Percentiles rank a stretch among this genome's conserved stretches.
phyloP scores from a whole-genome alignment of 805 yeast genomes.

The Candida mattraensis region DNA sequence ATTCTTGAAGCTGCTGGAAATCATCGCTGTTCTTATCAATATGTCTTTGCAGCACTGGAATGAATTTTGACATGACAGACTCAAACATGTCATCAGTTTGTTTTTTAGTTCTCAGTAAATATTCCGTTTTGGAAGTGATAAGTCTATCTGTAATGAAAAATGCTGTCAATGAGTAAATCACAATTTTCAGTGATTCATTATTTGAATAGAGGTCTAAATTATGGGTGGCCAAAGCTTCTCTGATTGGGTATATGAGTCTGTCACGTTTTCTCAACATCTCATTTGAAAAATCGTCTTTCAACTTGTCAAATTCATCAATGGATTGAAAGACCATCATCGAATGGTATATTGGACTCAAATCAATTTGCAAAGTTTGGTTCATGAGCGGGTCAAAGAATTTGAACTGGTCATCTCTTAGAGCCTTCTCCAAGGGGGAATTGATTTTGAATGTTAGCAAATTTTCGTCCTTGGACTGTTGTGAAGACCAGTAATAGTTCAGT shows the following conservation, averaged over 20 bases:
- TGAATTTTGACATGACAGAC: slow-evolving; percentile 56
- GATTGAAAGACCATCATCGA: slow-evolving; percentile 79
- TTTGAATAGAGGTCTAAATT: slow-evolving; percentile 32
- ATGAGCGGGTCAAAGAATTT: slow-evolving; percentile 48
- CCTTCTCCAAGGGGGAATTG: slow-evolving; percentile 82
- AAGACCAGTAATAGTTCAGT: slow-evolving; percentile 62
- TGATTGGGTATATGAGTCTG: slow-evolving; percentile 62
- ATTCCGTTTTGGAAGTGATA: slow-evolving; percentile 61
- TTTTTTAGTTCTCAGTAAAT: slow-evolving; percentile 59
- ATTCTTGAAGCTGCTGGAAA: slow-evolving; percentile 46
- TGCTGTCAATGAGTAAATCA: slow-evolving; percentile 65
- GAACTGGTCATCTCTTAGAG: slow-evolving; percentile 55
- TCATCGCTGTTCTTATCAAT: slow-evolving; percentile 42
- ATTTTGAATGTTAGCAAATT: slow-evolving; percentile 59
- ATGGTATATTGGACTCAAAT: slow-evolving; percentile 76
- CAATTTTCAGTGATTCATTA: slow-evolving; percentile 49
- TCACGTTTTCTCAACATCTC: slow-evolving; percentile 74
- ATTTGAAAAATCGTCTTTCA: slow-evolving; percentile 62
- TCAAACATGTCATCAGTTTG: slow-evolving; percentile 77
- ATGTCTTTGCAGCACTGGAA: slow-evolving; percentile 55
- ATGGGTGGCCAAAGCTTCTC: slow-evolving; percentile 40
- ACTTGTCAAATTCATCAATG: slow-evolving; percentile 59
- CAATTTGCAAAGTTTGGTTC: slow-evolving; percentile 47
- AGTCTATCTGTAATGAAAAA: slow-evolving; percentile 76
- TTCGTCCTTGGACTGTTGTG: slow-evolving; percentile 42